phyloP scores from a whole-genome alignment of 2,329 filamentous ascomycete genomes.

The Microcyclospora tardicrescens region DNA sequence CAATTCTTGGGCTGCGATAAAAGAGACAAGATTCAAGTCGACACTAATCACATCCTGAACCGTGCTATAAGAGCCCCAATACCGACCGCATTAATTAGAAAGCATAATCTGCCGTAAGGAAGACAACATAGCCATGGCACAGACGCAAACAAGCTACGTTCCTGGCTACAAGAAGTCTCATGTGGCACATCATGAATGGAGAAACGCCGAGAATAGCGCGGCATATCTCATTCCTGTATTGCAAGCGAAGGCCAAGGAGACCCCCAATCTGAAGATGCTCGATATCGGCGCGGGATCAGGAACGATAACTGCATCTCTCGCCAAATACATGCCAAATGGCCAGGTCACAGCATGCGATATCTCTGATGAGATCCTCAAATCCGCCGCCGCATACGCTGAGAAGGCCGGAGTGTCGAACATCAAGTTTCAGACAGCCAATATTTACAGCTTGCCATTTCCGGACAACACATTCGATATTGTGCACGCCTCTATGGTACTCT shows the following conservation, averaged over 20 bases:
- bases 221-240: conserved; percentile 22
- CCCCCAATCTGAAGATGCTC: conserved; percentile 26
- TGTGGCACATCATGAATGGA: conserved; percentile 32
- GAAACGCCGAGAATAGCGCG: conserved; percentile 32
- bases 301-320: conserved; percentile 35
- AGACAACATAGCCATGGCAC: too few species aligned
- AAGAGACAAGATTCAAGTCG: too few species aligned
- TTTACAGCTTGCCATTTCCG: conserved; percentile 25
- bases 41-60: too few species aligned
- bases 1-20: too few species aligned
- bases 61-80: too few species aligned
- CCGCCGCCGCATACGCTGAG: conserved; percentile 26
- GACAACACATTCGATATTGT: conserved; percentile 47
- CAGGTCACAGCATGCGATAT: conserved; percentile 35
- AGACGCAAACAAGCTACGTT: conserved; percentile 18
- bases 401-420: conserved; percentile 27
- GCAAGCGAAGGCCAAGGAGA: conserved; percentile 7
- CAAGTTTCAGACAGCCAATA: conserved; percentile 24
- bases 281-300: conserved; percentile 38
- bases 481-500: conserved; percentile 45
- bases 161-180: conserved; percentile 30
- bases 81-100: too few species aligned
- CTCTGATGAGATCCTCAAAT: conserved; percentile 29
- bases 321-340: conserved; percentile 30
- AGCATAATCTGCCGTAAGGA: too few species aligned